phyloP scores from a whole-genome alignment of 305 asterid genomes.

The Nicotiana rustica region DNA sequence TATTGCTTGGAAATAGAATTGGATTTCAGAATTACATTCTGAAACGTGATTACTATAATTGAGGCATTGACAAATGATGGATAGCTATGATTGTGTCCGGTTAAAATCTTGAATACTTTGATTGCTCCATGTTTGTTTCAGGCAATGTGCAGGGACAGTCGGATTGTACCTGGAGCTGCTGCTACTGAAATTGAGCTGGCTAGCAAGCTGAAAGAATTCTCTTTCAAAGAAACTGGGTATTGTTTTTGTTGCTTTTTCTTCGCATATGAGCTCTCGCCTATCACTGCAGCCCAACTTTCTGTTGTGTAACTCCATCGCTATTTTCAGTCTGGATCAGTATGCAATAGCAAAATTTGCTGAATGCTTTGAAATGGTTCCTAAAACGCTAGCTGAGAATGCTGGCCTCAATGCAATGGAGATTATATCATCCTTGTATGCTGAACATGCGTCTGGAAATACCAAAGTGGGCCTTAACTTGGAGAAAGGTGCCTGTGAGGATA shows the following conservation, averaged over 20 bases:
- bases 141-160: constrained; percentile 99
- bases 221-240: constrained; percentile 95
- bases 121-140: constrained; percentile 43
- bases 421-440: constrained; percentile 86
- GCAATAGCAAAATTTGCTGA: constrained; percentile 96
- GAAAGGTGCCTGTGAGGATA: constrained; percentile 87
- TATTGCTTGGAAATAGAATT: not conserved
- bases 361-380: constrained; percentile 95
- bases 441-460: constrained; percentile 84
- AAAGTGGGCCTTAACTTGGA: constrained; percentile 92
- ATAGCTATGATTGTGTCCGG: not conserved
- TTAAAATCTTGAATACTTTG: constrained; percentile 19
- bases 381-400: constrained; percentile 93
- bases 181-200: constrained; percentile 97
- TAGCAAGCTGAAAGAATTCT: constrained; percentile 84
- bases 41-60: constrained; percentile 8
- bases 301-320: constrained; percentile 21
- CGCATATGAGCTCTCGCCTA: not conserved
- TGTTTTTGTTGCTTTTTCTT: constrained; percentile 27
- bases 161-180: constrained; percentile 94
- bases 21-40: constrained; percentile 9
- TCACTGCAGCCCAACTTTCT: constrained; percentile 13
- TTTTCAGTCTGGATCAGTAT: constrained; percentile 89
- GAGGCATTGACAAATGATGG: constrained; percentile 22
- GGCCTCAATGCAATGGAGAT: constrained; percentile 97